These are phyloP conservation scores for Gossypium australe DNA, from an alignment of 345 rosid genomes.

Conservation along the genomic window DNA sequence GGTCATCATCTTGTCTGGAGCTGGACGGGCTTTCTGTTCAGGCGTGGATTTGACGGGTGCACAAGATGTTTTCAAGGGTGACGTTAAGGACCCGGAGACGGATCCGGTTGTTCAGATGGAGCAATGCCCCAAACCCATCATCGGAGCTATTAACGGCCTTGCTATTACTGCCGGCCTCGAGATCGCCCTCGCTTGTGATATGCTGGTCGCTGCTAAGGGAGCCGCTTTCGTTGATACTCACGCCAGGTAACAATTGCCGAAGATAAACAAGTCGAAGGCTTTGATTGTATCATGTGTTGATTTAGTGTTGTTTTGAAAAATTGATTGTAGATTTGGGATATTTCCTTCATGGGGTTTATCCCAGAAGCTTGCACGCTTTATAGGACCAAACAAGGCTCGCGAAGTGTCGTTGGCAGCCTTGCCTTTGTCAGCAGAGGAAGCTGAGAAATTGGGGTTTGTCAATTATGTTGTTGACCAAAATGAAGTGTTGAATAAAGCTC, in stretches of 20 bases:
- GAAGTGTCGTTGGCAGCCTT: conserved; percentile 63
- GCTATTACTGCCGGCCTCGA: conserved; percentile 94
- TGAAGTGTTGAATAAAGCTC: conserved; percentile 58
- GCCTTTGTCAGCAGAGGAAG: conserved; percentile 77
- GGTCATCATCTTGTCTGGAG: conserved; percentile 61
- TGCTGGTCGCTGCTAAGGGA: conserved; percentile 65
- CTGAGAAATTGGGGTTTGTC: conserved; percentile 78
- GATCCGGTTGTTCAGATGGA: conserved; percentile 85
- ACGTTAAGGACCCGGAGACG: conserved; percentile 69
- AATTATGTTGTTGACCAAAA: conserved; percentile 75
- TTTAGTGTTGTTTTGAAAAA: neutral
- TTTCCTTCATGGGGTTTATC: conserved; percentile 98
- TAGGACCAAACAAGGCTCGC: conserved; percentile 76
- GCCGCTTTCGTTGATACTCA: conserved; percentile 87
- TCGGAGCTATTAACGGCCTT: conserved; percentile 82
- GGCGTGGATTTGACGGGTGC: conserved; percentile 88
- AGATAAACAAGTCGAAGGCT: neutral
- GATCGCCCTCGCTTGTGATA: conserved; percentile 83
- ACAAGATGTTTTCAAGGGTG: conserved; percentile 87
- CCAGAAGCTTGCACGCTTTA: conserved; percentile 76
- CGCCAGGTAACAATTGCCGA: conserved; percentile 38
- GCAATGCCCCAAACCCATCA: conserved; percentile 64
- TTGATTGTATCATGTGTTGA: neutral
- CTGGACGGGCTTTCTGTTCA: conserved; percentile 85
- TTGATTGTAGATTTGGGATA: conserved; percentile 64